phyloP scores from a whole-genome alignment of 1,284 basidiomycete genomes.

The Tilletia setariae region DNA sequence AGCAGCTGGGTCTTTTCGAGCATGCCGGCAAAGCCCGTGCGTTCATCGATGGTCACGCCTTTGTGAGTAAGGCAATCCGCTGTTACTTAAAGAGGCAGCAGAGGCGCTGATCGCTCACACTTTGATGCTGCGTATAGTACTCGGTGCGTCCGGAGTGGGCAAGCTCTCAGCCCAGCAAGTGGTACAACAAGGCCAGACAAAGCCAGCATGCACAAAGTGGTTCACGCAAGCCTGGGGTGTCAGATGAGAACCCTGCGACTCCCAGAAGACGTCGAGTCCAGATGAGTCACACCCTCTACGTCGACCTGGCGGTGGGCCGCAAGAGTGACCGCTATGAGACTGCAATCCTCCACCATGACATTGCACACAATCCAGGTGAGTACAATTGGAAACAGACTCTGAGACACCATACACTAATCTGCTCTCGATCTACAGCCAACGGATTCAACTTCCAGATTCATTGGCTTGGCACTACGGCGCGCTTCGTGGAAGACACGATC shows the following conservation, averaged over 20 bases:
- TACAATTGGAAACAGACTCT: neutral
- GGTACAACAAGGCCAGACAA: slow-evolving; percentile 12
- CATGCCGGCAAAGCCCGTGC: slow-evolving; percentile 47
- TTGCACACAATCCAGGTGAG: slow-evolving; percentile 48
- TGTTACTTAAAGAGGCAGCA: neutral
- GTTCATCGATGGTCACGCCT: slow-evolving; percentile 53
- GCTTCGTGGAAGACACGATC: slow-evolving; percentile 86
- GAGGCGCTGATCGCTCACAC: neutral
- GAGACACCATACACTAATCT: neutral
- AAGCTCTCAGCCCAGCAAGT: neutral
- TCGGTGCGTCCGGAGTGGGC: slow-evolving; percentile 18
- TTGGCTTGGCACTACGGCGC: slow-evolving; percentile 94
- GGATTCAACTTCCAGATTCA: slow-evolving; percentile 69
- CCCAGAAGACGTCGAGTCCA: slow-evolving; percentile 26
- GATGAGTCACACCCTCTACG: slow-evolving; percentile 45
- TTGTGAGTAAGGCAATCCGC: slow-evolving; percentile 20
- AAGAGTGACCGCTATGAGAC: slow-evolving; percentile 49
- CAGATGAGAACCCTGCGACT: neutral
- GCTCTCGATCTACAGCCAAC: slow-evolving; percentile 29
- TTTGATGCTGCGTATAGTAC: slow-evolving; percentile 13
- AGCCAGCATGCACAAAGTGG: neutral
- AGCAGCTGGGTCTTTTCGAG: slow-evolving; percentile 44
- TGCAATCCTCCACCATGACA: slow-evolving; percentile 51
- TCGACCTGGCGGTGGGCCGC: slow-evolving; percentile 47
- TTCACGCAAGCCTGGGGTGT: neutral